Evolutionary conservation across 306 rosid species (phyloP), one percentile per base, ranked within the genome.

Genomic region (Parietaria judaica): DNA sequence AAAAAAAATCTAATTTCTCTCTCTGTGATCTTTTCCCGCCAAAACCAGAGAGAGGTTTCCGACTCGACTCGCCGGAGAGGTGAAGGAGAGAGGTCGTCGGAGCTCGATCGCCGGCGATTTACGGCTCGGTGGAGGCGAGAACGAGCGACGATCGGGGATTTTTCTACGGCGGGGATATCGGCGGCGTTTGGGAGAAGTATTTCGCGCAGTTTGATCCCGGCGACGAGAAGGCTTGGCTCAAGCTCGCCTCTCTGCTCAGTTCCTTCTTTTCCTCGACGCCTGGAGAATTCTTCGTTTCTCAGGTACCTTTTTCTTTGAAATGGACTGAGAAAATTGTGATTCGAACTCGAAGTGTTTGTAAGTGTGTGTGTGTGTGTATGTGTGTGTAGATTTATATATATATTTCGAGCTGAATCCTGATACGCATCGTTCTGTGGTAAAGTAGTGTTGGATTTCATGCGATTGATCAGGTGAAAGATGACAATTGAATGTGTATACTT

Each of bases 171-270:
- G 66, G 36, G 3, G 75, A 64, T 16, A 39, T 72, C 36, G 61
- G 63, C 54, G 79, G 72, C 16, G 44, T 79, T 12, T 41, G 80
- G 41, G 64, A 23, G 13, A 39, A 62, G 46, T 91, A 91, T 79
- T 88, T 91, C 55, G 86, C 96, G 44, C 80, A 62, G 14, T 79
- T 81, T 67, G 76, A 80, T 6, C 79, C 77, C 81, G 72, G 83
- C 7, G 66, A 83, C 64, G 89, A 92, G 50, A 76, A 84, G n/a
- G 66, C 74, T 59, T 84, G 81, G 76, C 71, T 80, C 67, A 68
- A 68, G 50, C 88, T 92, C 85, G 68, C 73, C 4, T 68, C 80
- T 45, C 70, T 77, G 66, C 90, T 92, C 77, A 3, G 73, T 57
- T 51, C 63, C 67, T 86, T 88, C 79, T 80, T 88, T 60, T 82